Base-by-base conservation (phyloP, 2,329 filamentous ascomycete species). In the Fusarium illudens region DNA sequence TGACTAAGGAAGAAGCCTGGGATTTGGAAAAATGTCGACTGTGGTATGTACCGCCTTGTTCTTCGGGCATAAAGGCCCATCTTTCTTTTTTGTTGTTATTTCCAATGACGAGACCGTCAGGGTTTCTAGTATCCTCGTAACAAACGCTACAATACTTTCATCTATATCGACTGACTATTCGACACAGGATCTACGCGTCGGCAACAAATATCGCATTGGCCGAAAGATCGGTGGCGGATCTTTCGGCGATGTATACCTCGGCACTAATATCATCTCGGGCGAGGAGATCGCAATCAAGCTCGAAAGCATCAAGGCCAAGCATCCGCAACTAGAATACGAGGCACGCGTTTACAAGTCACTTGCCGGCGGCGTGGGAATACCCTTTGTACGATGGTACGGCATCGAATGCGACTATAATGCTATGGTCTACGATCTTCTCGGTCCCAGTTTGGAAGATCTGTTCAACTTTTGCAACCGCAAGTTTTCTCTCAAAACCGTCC, bases 261-360 rank as follows among this genome's bases (percentile, higher is more conserved):
- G 96, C 75, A 99, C 96, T 80, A 98, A 99, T 86, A 98, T 99
- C 84, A 98, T 99, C 82, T 98, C 96, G 4, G 96, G 96, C 68
- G 96, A 99, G 82, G 96, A 99, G 83, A 98, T 99, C 75, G 96
- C 96, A 79, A 99, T 99, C 86, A 99, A 99, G 86, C 93, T 99
- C 64, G 96, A 99, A 84, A 97, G 93, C 71, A 95, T 98, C 84
- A 99, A 99, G 88, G 95, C 96, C 79, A 98, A 99, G 87, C 96
- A 98, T 81, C 96, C 96, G 60, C 96, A 98, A 83, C 90, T 99
- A 67, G 96, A 99, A 82, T 98, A 98, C 86, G 96, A 99, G 83
- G 96, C 96, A 61, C 93, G 95, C 75, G 95, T 98, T 75, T 95
- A 91, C 83, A 91, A 91, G 81, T 91, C 88, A 25, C 92, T 99